These are phyloP conservation scores for Boletus speciosus DNA, from an alignment of 768 basidiomycete species.

Conservation along the genomic window DNA sequence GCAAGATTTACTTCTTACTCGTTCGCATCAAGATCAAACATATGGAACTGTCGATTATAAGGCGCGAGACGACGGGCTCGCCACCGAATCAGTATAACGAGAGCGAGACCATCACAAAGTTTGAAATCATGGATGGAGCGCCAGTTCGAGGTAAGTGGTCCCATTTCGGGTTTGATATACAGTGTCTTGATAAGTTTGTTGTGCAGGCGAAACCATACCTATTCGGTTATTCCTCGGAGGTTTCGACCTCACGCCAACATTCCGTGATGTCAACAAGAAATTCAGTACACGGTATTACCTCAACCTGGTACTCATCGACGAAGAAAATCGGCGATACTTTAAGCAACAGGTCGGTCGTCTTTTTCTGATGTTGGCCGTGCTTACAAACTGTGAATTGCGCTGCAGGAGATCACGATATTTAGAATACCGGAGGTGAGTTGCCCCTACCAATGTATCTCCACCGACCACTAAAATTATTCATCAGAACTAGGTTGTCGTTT, in stretches of 20 bases:
- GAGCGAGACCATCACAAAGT: constrained; percentile 98
- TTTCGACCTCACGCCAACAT: constrained; percentile 97
- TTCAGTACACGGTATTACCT: constrained; percentile 97
- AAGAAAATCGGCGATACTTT: constrained; percentile 97
- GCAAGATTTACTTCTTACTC: constrained; percentile 98
- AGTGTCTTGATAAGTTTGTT: background rate
- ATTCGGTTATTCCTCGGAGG: constrained; percentile 97
- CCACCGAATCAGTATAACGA: constrained; percentile 99
- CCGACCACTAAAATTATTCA: constrained; percentile 1
- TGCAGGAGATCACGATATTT: constrained; percentile 82
- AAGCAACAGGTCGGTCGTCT: constrained; percentile 75
- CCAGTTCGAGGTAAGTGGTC: constrained; percentile 77
- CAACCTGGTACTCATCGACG: constrained; percentile 95
- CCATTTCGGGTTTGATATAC: background rate
- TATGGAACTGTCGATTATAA: constrained; percentile 98
- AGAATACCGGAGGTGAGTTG: constrained; percentile 77
- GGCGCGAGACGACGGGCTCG: constrained; percentile 93
- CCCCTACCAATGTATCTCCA: background rate
- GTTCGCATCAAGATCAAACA: constrained; percentile 99
- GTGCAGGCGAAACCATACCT: constrained; percentile 91
- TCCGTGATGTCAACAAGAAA: constrained; percentile 99
- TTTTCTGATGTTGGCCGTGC: background rate
- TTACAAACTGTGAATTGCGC: background rate
- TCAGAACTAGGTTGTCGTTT: constrained; percentile 33
- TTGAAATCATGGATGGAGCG: constrained; percentile 98